These are phyloP conservation scores for Gamarada debralockiae DNA, from an alignment of 495 filamentous ascomycete genomes.

Conservation along the genomic window DNA sequence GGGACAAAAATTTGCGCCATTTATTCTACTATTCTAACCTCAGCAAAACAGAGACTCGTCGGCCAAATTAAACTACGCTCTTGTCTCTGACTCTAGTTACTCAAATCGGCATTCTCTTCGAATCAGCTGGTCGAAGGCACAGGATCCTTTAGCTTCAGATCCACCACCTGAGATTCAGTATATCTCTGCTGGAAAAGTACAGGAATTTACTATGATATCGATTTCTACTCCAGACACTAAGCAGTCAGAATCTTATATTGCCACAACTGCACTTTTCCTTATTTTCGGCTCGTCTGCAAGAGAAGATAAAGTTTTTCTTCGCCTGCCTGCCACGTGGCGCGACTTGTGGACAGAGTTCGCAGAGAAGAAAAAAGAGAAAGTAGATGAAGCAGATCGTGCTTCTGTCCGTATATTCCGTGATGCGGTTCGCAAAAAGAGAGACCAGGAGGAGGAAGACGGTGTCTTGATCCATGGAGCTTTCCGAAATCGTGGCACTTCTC, in stretches of 20 bases:
- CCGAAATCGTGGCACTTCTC: constrained; percentile 55
- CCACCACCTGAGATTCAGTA: constrained; percentile 40
- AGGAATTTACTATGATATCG: constrained; percentile 65
- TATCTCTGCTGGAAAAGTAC: constrained; percentile 33
- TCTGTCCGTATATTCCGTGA: constrained; percentile 57
- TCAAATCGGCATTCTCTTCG: constrained; percentile 69
- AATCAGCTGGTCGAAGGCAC: constrained; percentile 76
- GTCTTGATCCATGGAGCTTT: constrained; percentile 70
- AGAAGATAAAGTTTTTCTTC: constrained; percentile 80
- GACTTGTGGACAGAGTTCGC: constrained; percentile 82
- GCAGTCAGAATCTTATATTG: constrained; percentile 84
- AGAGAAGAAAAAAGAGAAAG: constrained; percentile 60
- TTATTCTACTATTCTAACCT: constrained; percentile 9
- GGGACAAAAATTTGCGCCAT: background rate
- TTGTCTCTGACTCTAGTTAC: constrained; percentile 67
- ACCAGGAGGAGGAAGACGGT: constrained; percentile 64
- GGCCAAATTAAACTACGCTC: constrained; percentile 58
- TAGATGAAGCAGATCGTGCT: constrained; percentile 63
- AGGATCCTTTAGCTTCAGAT: constrained; percentile 47
- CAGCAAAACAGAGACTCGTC: constrained; percentile 54
- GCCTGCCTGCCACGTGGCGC: constrained; percentile 75
- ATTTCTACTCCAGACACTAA: constrained; percentile 70
- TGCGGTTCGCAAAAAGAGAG: constrained; percentile 52
- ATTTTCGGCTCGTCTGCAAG: constrained; percentile 71
- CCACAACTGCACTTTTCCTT: constrained; percentile 75